These are phyloP conservation scores for Persicaria maculosa DNA, from an alignment of 148 eudicot genomes.

Conservation along the genomic window DNA sequence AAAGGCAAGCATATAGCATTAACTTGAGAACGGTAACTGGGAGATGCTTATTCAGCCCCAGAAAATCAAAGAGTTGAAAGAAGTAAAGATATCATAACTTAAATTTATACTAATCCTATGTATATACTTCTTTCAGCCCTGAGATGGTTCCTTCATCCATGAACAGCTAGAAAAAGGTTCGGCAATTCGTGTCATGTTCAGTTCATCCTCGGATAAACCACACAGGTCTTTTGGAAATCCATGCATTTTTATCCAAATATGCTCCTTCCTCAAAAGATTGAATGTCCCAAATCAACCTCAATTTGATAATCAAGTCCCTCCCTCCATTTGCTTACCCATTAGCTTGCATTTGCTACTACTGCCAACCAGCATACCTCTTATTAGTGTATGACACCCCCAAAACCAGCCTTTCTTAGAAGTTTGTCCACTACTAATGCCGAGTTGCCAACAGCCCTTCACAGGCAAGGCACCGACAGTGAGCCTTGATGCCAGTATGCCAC, in stretches of 20 bases:
- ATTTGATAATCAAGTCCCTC: background rate
- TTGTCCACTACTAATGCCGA: slow-evolving; percentile 4
- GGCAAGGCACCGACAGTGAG: background rate
- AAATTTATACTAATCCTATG: no score
- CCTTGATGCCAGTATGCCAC: background rate
- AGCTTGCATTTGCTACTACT: background rate
- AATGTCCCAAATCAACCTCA: background rate
- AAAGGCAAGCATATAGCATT: no score
- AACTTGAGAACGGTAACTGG: no score
- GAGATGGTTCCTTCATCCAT: no score
- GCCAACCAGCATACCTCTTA: background rate
- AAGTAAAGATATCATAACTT: no score
- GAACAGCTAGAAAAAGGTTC: no score
- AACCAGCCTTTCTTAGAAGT: background rate
- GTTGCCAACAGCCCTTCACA: background rate
- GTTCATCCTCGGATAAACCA: background rate
- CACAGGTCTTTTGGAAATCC: background rate
- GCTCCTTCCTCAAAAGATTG: no score
- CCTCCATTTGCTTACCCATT: background rate
- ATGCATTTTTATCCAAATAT: no score
- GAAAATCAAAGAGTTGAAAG: no score
- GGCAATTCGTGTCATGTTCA: background rate
- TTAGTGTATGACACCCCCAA: background rate
- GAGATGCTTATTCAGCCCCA: no score
- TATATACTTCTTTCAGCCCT: no score